Conservation (phyloP, 1,284 basidiomycete genomes). For the Tilletia horrida region DNA sequence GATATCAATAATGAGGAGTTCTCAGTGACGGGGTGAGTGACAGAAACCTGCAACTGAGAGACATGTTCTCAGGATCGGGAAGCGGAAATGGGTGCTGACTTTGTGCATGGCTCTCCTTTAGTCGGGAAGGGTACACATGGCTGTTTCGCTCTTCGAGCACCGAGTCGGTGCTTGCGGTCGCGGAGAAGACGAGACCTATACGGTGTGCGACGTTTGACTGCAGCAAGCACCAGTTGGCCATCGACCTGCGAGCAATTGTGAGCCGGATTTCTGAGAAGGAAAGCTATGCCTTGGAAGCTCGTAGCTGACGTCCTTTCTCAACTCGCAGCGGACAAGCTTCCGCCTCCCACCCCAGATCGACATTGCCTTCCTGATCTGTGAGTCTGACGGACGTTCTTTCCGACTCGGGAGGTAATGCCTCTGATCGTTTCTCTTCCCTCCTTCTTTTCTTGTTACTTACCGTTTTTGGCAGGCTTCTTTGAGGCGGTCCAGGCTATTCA, state of each 20-base stretch:
- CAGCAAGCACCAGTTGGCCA: background rate
- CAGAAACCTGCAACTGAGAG: background rate
- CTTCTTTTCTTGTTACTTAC: background rate
- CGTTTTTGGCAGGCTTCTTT: conserved; percentile 9
- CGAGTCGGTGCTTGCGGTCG: background rate
- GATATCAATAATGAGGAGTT: conserved; percentile 7
- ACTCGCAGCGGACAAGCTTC: background rate
- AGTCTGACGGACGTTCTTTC: conserved; percentile 1
- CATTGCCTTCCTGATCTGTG: conserved; percentile 8
- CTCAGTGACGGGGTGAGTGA: conserved; percentile 8
- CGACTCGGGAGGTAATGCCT: too few relatives aligned
- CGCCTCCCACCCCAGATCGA: background rate
- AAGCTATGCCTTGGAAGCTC: too few relatives aligned
- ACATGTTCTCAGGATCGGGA: background rate
- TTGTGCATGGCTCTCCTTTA: background rate
- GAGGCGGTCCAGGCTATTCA: conserved; percentile 8
- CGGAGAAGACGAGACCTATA: background rate
- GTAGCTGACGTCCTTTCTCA: background rate
- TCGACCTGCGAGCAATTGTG: conserved; percentile 2
- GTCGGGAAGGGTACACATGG: background rate
- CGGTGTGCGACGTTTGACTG: conserved; percentile 5
- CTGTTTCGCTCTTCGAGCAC: background rate
- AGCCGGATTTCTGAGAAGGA: background rate
- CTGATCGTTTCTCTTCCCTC: too few relatives aligned
- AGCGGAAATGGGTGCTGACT: too few relatives aligned